phyloP scores from a whole-genome alignment of 352 stramenopile species.

The Phytophthora multivora region DNA sequence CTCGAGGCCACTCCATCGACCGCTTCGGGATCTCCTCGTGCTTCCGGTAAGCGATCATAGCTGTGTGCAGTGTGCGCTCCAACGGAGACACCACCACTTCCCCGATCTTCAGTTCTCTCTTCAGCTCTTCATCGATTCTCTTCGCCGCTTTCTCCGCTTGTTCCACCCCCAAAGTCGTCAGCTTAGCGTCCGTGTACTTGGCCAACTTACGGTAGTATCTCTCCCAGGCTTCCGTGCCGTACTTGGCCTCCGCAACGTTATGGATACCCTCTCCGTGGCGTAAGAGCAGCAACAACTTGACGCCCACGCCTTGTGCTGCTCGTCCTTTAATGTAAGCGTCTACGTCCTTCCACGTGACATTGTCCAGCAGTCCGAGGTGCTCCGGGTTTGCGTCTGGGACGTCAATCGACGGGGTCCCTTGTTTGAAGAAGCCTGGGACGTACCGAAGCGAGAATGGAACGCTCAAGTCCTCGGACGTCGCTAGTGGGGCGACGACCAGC shows the following conservation, averaged over 20 bases:
- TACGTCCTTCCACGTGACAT: constrained; percentile 37
- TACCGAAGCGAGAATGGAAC: constrained; percentile 36
- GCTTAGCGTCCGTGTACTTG: constrained; percentile 32
- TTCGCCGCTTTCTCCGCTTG: constrained; percentile 18
- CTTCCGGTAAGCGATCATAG: constrained; percentile 28
- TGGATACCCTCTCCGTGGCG: constrained; percentile 31
- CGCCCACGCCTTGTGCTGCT: constrained; percentile 13
- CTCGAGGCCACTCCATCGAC: constrained; percentile 32
- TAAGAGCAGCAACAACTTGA: constrained; percentile 38
- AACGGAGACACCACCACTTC: constrained; percentile 30
- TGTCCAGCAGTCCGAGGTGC: constrained; percentile 33
- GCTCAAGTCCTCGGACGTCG: background rate
- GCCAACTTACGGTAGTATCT: constrained; percentile 33
- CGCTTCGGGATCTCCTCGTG: constrained; percentile 24
- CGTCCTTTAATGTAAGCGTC: constrained; percentile 29
- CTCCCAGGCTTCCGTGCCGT: constrained; percentile 29
- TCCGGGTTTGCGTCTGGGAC: constrained; percentile 8
- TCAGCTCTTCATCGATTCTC: constrained; percentile 13
- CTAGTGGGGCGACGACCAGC: background rate
- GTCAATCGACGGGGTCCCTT: constrained; percentile 21
- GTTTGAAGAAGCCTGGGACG: constrained; percentile 43
- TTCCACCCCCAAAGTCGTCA: constrained; percentile 25
- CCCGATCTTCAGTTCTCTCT: constrained; percentile 14
- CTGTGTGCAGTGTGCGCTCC: constrained; percentile 32
- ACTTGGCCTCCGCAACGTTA: constrained; percentile 31